Evolutionary conservation across 495 filamentous ascomycete genomes (phyloP), one percentile per base, ranked within the genome.

Genomic region (Cetradonia linearis): DNA sequence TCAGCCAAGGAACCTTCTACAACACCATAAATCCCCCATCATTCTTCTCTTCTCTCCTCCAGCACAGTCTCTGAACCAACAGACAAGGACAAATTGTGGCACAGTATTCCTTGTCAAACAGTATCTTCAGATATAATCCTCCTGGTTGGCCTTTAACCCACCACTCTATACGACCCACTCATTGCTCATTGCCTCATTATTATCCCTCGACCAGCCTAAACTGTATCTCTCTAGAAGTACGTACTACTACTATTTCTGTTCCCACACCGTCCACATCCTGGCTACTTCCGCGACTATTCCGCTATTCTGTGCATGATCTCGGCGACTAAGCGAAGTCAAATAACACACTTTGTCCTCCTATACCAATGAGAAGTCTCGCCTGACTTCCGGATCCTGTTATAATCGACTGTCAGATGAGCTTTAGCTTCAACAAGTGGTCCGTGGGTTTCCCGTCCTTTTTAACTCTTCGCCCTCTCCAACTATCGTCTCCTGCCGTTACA

Each of bases 341-440:
- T n/a, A 25, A 20, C 33, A 6, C n/a, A 54, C 50, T 54, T 46
- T 54, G 14, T 54, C 31, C 18, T 36, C 20, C 18, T 20, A 34
- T 34, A 54, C 47, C 47, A 60, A 38, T 52, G n/a, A 60, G 25
- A 23, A 27, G 18, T 8, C 6, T 31, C 38, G 47, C 48, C 33
- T 42, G 18, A 53, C n/a, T 44, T 20, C 18, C 58, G 25, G 16
- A 60, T 40, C 58, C 36, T 60, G 58, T 4, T 30, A 31, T 53
- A 27, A 42, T 59, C n/a, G 34, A 37, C 57, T 59, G 57, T 59
- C 57, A 59, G 47, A 59, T 25, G 20, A 40, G 23, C 57, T 40
- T 52, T 59, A 38, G 37, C 33, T 52, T 59, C n/a, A 6, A 16
- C 36, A 40, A 10, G 57, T 59, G 57, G 46, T 52, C 57, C 18